Evolutionary conservation across 2,329 filamentous ascomycete species (phyloP), one percentile per base, ranked within the genome.

Genomic region (Magnaporthales sp.): DNA sequence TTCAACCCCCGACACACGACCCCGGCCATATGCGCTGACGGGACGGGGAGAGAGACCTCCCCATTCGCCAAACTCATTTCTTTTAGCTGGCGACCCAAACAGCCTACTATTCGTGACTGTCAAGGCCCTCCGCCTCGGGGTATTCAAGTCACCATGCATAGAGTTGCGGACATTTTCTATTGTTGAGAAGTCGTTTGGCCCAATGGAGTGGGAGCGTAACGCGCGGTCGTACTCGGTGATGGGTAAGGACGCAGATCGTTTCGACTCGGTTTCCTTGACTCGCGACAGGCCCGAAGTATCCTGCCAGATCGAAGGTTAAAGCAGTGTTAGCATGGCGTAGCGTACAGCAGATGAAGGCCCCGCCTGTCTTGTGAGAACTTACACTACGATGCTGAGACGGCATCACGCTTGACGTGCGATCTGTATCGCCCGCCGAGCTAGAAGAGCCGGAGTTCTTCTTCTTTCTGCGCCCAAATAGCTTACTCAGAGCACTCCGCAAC

Each of bases 151-250:
- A 60, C 78, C 76, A 67, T 81, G 81, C 60, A 84, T 70, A 1
- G 85, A 86, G 71, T 82, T 85, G 27, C 84, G 82, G 2, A 80
- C 82, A 67, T 80, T 84, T 67, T 83, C 81, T 27, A 84, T 84
- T 51, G 80, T 81, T 38, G 80, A 77, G 27, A 83, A 82, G 70
- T 86, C 84, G 51, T 85, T 81, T 1, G 82, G 81, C 1, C 85
- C 83, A 56, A 87, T 77, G 1, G 86, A 88, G 72, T 89, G 86
- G 13, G 86, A 89, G 61, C 86, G 80, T 51, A 89, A 73, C 1
- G 86, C 86, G 60, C 83, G 80, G 68, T 87, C 84, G 68, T 83
- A 86, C 70, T 89, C 86, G 62, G 82, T 86, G 64, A 88, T 80
- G 9, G 86, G 86, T 32, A 88, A 71, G 5, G 87, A 88, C 4